phyloP scores from a whole-genome alignment of 1,139 yeast species.

The Wickerhamiella pararugosa region DNA sequence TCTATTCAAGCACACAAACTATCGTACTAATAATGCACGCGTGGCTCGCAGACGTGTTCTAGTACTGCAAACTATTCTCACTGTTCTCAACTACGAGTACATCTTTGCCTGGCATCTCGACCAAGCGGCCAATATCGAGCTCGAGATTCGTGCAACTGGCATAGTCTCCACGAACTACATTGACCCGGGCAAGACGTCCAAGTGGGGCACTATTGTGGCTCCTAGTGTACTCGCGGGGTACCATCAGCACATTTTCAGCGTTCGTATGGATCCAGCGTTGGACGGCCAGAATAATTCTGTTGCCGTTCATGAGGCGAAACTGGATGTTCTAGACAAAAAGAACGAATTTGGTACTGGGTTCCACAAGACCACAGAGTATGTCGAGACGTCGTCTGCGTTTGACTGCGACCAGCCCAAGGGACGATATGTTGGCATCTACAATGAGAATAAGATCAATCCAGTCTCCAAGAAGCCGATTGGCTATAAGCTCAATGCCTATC shows the following conservation, averaged over 20 bases:
- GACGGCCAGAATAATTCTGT: constrained; percentile 68
- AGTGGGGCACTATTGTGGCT: constrained; percentile 75
- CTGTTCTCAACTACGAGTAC: constrained; percentile 85
- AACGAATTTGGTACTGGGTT: constrained; percentile 71
- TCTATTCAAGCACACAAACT: constrained; percentile 71
- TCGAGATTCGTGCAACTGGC: constrained; percentile 84
- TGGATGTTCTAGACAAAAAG: constrained; percentile 39
- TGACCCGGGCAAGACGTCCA: constrained; percentile 56
- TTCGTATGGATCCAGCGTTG: constrained; percentile 75
- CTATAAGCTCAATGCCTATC: constrained; percentile 64
- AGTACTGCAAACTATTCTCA: constrained; percentile 71
- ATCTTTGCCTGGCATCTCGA: constrained; percentile 62
- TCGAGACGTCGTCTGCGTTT: constrained; percentile 59
- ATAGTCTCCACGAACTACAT: constrained; percentile 55
- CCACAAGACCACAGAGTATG: constrained; percentile 43
- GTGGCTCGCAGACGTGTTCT: constrained; percentile 79
- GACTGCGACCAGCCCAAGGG: constrained; percentile 66
- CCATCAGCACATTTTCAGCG: constrained; percentile 75
- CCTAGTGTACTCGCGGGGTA: constrained; percentile 80
- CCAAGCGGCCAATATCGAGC: constrained; percentile 69
- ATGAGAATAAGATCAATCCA: constrained; percentile 66
- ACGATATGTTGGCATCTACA: constrained; percentile 59
- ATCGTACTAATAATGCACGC: constrained; percentile 56
- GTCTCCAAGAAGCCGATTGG: constrained; percentile 66
- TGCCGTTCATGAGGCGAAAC: constrained; percentile 57